Evolutionary conservation across 2,329 filamentous ascomycete species (phyloP), one percentile per base, ranked within the genome.

Genomic region (Macrophomina tecta): DNA sequence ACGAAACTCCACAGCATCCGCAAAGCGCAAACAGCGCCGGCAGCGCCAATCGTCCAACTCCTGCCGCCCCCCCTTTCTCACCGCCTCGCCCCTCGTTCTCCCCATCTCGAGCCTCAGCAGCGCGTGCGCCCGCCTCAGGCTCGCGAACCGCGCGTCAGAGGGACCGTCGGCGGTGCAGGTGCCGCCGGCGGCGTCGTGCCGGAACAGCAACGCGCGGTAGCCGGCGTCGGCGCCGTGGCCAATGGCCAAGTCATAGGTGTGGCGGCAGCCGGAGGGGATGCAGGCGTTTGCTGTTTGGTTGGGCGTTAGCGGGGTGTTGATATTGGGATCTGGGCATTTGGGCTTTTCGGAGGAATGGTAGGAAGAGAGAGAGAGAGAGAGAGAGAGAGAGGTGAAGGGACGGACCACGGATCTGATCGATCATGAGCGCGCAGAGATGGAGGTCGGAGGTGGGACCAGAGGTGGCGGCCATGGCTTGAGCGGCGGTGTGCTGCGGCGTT

Each of bases 191-290:
- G 23, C 46, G 7, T 53, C 28, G 53, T 58, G 53, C 1, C 53
- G 53, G 30, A 58, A 36, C 9, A 58, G 53, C 53, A 58, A 4
- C n/a, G 53, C 53, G 30, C 53, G 53, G 53, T 28, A 58, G 18
- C 53, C 36, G 53, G 16, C 36, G 53, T 58, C 53, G 53, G 40
- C 53, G 53, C 36, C 53, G 36, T 30, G 53, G n/a, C 53, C 53
- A 36, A 45, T 58, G 36, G 12, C 53, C 34, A 58, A 5, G 36
- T 58, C 53, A 34, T 58, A 58, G 16, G 18, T 58, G 53, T 23
- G 18, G 53, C 23, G 53, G 53, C 53, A 58, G 36, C 53, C 53
- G 53, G 42, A 58, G 36, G 45, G 53, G 53, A 42, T 12, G 36
- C 53, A 36, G 36, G 53, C n/a, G 53, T 58, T 58, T 23, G 53